Base-by-base conservation (phyloP, 2,329 filamentous ascomycete species). In the Kalaharituber pfeilii region DNA sequence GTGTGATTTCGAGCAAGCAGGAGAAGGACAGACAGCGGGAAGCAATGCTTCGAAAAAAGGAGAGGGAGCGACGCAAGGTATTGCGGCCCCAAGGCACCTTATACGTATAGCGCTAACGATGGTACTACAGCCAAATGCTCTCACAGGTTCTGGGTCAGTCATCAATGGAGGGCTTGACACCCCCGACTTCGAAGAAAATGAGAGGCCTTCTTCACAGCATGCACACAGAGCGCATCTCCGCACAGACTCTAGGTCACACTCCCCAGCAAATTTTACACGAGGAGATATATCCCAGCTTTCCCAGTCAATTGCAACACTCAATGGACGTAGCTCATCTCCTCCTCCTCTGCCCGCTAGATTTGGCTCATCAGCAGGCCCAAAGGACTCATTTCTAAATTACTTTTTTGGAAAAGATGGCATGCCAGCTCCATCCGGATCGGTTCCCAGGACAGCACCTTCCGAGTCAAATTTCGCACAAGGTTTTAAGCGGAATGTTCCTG, bases 351-450 rank as follows among this genome's bases (percentile, higher is more conserved):
- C 42, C 13, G 5, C 42, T 4, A 15, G 42, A 15, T 22, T 47
- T 20, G 42, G 42, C 15, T 47, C 57, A 11, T 53, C 57, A 54
- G 61, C 55, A 55, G 62, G 72, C 57, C 79, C 85, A 39, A 79
- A 82, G 58, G 91, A 98, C 69, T 93, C 87, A 0, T 98, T 98
- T 73, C 70, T 98, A 58, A 96, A 89, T 70, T 98, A 98, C 70
- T 98, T 98, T 71, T 98, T 98, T 65, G 88, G 91, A 63, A 96
- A 98, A 67, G 91, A 98, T 58, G 85, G 85, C 49, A 74, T 77
- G 36, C 69, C 73, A 28, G 71, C 73, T 55, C 65, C 71, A 56
- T 65, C 72, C 47, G 69, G 67, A 51, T 53, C 65, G 33, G 55
- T 56, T 13, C 57, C 54, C 18, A 57, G 57, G 49, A 53, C 53